Percentiles rank a stretch among this genome's conserved stretches.
These are phyloP conservation scores for Annulohypoxylon stygium DNA, from an alignment of 495 filamentous ascomycete genomes.

Conservation along the genomic window DNA sequence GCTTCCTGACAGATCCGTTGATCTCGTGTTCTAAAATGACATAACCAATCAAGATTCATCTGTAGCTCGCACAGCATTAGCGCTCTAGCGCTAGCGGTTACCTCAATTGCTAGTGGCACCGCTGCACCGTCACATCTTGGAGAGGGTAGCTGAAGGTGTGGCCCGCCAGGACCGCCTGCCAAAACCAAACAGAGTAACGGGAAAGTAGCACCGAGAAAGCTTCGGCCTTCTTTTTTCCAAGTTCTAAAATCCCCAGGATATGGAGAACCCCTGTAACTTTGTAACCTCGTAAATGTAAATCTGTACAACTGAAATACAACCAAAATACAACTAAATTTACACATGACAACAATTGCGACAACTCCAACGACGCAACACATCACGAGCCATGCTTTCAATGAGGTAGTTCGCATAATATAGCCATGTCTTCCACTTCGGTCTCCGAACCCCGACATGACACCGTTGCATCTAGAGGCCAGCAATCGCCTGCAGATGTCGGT, in stretches of 20 bases:
- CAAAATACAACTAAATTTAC: not conserved
- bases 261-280: not conserved
- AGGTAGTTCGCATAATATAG: constrained; percentile 21
- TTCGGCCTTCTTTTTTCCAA: constrained; percentile 1
- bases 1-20: not conserved
- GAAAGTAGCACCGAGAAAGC: constrained; percentile 20
- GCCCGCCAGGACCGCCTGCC: not conserved
- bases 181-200: not conserved
- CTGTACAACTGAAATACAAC: not conserved
- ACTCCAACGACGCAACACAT: constrained; percentile 29
- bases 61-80: not conserved
- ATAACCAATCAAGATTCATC: not conserved
- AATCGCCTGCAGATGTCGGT: constrained; percentile 6
- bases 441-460: constrained; percentile 30
- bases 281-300: not conserved
- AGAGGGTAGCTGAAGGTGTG: not conserved
- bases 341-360: constrained; percentile 33
- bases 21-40: not conserved
- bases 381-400: constrained; percentile 36
- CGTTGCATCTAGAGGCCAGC: constrained; percentile 7
- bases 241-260: not conserved
- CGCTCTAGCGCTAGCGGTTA: constrained; percentile 5
- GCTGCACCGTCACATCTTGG: not conserved
- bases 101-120: not conserved
- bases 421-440: constrained; percentile 37